Conservation (phyloP, 2,329 filamentous ascomycete species). For the Penicillium janthinellum region DNA sequence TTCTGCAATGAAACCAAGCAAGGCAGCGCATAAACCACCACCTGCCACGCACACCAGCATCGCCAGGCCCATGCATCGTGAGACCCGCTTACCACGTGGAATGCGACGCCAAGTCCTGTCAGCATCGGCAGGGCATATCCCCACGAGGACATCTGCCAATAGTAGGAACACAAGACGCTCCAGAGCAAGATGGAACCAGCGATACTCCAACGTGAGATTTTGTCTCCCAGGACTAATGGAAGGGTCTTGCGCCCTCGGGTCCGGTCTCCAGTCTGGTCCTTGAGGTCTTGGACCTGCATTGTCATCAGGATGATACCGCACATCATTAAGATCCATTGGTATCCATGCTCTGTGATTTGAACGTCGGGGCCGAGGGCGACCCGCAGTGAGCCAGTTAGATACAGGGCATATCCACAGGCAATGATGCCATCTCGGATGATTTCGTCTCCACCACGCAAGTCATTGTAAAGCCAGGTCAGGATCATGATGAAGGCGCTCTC, state of each 20-base stretch:
- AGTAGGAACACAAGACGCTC: conserved; percentile 18
- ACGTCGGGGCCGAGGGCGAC: conserved; percentile 10
- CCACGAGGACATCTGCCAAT: conserved; percentile 11
- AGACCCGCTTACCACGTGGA: conserved; percentile 9
- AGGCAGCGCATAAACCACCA: conserved; percentile 6
- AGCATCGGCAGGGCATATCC: conserved; percentile 8
- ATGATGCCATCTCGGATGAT: conserved; percentile 31
- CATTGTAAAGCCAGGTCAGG: conserved; percentile 48
- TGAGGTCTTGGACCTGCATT: conserved; percentile 44
- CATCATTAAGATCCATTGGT: conserved; percentile 35
- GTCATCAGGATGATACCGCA: conserved; percentile 38
- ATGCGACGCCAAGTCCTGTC: conserved; percentile 1
- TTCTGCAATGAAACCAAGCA: conserved; percentile 35
- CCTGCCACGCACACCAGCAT: conserved; percentile 10
- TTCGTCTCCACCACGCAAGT: conserved; percentile 35
- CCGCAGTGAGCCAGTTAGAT: conserved; percentile 20
- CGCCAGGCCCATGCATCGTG: conserved; percentile 5
- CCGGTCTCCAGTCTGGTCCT: conserved; percentile 39
- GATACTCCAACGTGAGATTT: conserved; percentile 24
- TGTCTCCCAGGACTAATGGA: conserved; percentile 34
- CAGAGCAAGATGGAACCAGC: conserved; percentile 26
- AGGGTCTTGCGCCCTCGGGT: conserved; percentile 28
- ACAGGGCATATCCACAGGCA: conserved; percentile 26
- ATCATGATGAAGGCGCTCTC: conserved; percentile 36
- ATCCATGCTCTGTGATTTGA: conserved; percentile 6